Evolutionary conservation across 768 basidiomycete species (phyloP), one percentile per base, ranked within the genome.

Genomic region (Cyclocybe cylindracea): DNA sequence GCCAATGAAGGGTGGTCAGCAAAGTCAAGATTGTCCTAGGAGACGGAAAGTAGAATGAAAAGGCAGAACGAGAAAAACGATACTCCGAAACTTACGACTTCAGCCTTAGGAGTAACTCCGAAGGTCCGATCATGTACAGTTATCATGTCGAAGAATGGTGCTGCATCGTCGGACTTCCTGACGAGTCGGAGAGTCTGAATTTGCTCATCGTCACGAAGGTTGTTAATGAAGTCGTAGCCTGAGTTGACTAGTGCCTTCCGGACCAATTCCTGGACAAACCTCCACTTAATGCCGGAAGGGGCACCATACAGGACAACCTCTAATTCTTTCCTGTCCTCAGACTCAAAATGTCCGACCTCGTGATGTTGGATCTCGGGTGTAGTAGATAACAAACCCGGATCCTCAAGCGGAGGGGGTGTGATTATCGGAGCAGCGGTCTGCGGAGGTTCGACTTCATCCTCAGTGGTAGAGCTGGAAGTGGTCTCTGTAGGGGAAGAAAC

Each of bases 221-320:
- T 50, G 45, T 66, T 61, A 44, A 62, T 37, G 33, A 70, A 42
- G 46, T 63, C 65, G 54, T 70, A 67, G 29, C 71, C 73, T 33
- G 73, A 73, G 48, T 72, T 74, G 54, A 61, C 60, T 19, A 73
- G 74, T 43, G 76, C 76, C 67, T 82, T 87, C 66, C 77, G 76
- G 61, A 89, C 64, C 33, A 91, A 70, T 55, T 67, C 73, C 57
- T 82, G 74, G 59, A 85, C 75, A 60, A 89, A 76, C 36, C 74
- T 69, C 83, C 83, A 83, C 67, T 86, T 85, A 71, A 73, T 71
- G 55, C 73, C 54, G 42, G 84, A 76, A 35, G 85, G 76, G 48
- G 73, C 67, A 29, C 87, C 88, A 66, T 89, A 89, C n/a, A 91
- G 73, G 44, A 82, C 70, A 57, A 91, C 74, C 61, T 83, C 79